A percentile compares a stretch with the other conserved stretches of the same genome.
Evolutionary conservation across 2,329 filamentous ascomycete species (phyloP).

Genomic region (Nannizziopsis barbatae): DNA sequence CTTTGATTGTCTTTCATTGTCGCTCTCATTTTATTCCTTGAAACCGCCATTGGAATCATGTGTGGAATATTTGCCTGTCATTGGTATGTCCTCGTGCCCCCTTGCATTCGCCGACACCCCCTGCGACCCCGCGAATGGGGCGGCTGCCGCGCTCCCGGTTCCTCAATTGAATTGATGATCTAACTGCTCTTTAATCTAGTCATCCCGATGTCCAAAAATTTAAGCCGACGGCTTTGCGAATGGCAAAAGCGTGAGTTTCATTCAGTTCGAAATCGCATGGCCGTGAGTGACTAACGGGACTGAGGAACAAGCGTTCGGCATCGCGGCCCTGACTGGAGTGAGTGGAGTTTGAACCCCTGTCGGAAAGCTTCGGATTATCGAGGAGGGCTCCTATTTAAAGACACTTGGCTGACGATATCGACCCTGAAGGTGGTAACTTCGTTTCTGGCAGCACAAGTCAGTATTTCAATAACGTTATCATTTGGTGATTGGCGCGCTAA

Average conservation of each 20-base stretch:
- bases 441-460: slow-evolving; percentile 83
- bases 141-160: neutral
- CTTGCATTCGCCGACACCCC: slow-evolving; percentile 9
- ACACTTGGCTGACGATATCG: neutral
- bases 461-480: slow-evolving; percentile 25
- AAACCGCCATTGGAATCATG: slow-evolving; percentile 48
- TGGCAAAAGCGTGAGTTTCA: slow-evolving; percentile 75
- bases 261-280: neutral
- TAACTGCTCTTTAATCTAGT: slow-evolving; percentile 26
- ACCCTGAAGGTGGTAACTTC: slow-evolving; percentile 66
- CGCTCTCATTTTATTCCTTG: slow-evolving; percentile 12
- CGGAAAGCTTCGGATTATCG: slow-evolving; percentile 8
- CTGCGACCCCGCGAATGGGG: neutral
- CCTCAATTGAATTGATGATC: neutral
- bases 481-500: slow-evolving; percentile 17
- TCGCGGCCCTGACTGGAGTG: slow-evolving; percentile 97
- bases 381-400: neutral
- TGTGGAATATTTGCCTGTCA: slow-evolving; percentile 97
- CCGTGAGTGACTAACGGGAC: slow-evolving; percentile 1
- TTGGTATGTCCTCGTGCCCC: slow-evolving; percentile 47
- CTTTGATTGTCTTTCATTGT: slow-evolving; percentile 17
- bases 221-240: slow-evolving; percentile 85
- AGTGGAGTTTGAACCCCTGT: slow-evolving; percentile 36
- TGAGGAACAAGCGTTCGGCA: slow-evolving; percentile 66
- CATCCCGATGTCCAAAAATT: slow-evolving; percentile 94